Base-by-base conservation (phyloP, 805 yeast species). In the Metschnikowia vanudenii region DNA sequence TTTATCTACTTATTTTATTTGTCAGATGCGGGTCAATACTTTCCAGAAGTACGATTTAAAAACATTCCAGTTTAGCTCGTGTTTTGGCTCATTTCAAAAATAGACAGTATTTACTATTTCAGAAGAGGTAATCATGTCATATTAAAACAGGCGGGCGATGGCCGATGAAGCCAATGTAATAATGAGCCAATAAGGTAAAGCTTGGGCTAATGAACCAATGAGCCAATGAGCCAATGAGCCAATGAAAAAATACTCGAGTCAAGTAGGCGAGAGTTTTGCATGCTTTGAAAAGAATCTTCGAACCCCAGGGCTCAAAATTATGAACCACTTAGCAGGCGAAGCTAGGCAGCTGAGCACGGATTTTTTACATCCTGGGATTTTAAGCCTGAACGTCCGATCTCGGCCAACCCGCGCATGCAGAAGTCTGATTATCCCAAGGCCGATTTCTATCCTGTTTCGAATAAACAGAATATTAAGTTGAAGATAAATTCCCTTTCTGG, bases 341-440 rank as follows among this genome's bases (percentile, higher is more conserved):
- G n/a, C 40, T 37, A 32, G 26, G 40, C 29, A 37, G n/a, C 40
- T 26, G 40, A 37, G 40, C 29, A 37, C 13, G 38, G 20, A 9
- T 20, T 19, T 26, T 37, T 37, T 26, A 18, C 32, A 26, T 7
- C 18, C 32, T 17, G 26, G 32, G 24, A 26, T 18, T 11, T 2
- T 7, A 13, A 28, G 19, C 31, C 43, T 19, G 37, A 20, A 39
- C 43, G 38, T 41, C 45, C 45, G 45, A 41, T 41, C 45, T 41
- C 45, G 45, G 45, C 35, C 38, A 24, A 19, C 16, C 16, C 38
- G 44, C 44, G 31, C 8, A 33, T 24, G 36, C 32, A 24, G 22
- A 37, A 17, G 22, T 16, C 17, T 13, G 36, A 30, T 33, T 17
- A 17, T 12, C 12, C 19, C 13, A 17, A 14, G 36, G 36, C 36